phyloP scores from a whole-genome alignment of 164 flowering plant species.

The Brasenia schreberi region DNA sequence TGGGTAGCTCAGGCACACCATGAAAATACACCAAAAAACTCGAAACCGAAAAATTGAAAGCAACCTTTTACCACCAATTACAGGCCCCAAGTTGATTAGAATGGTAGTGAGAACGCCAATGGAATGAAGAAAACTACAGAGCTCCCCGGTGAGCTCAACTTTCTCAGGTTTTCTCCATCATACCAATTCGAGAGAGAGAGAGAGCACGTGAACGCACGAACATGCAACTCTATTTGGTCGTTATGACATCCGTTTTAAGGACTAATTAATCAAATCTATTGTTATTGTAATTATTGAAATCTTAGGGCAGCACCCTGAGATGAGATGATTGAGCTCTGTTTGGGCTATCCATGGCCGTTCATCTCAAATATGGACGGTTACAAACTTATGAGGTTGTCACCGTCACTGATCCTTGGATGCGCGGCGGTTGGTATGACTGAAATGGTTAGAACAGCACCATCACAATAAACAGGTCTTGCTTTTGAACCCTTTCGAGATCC shows the following conservation, averaged over 20 bases:
- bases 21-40: too few relatives aligned
- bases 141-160: background rate
- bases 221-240: conserved; percentile 4
- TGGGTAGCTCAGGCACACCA: background rate
- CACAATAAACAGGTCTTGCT: too few relatives aligned
- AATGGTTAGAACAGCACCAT: too few relatives aligned
- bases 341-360: background rate
- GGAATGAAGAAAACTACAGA: background rate
- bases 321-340: background rate
- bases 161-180: background rate
- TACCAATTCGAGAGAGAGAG: background rate
- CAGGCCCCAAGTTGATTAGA: background rate
- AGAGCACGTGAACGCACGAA: conserved; percentile 3
- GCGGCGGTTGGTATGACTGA: too few relatives aligned
- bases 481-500: too few relatives aligned
- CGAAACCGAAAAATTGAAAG: too few relatives aligned
- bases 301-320: background rate
- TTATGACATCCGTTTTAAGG: conserved; percentile 4
- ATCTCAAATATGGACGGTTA: background rate
- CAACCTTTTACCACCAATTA: background rate
- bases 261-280: conserved; percentile 4
- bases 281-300: too few relatives aligned
- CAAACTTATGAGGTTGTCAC: background rate
- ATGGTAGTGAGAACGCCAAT: background rate
- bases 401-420: too few relatives aligned